phyloP scores from a whole-genome alignment of 2,329 filamentous ascomycete species.

The Nannizzia gypsea region DNA sequence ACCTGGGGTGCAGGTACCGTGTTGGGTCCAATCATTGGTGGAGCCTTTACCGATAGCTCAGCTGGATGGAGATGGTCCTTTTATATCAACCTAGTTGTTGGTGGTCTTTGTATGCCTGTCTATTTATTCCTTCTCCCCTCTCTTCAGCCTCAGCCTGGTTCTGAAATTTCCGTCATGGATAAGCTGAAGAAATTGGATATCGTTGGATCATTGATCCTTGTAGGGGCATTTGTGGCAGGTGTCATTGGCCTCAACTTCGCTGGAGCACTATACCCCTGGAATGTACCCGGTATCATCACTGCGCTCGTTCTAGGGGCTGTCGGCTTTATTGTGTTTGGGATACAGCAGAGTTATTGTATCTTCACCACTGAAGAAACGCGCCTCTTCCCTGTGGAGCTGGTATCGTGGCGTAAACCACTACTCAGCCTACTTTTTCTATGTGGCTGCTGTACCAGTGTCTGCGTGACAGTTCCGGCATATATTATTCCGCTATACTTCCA shows the following conservation, averaged over 20 bases:
- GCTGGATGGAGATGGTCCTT: conserved; percentile 26
- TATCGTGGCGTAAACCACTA: conserved; percentile 22
- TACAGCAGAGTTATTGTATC: conserved; percentile 34
- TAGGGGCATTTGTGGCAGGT: conserved; percentile 29
- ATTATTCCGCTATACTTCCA: conserved; percentile 47
- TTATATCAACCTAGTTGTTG: conserved; percentile 45
- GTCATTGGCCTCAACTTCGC: conserved; percentile 42
- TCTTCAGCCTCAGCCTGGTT: conserved; percentile 16
- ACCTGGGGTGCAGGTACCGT: conserved; percentile 28
- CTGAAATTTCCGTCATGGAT: conserved; percentile 16
- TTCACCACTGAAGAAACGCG: conserved; percentile 35
- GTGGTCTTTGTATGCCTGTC: conserved; percentile 33
- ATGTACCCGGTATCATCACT: conserved; percentile 33
- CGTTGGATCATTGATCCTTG: conserved; percentile 34
- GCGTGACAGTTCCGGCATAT: conserved; percentile 27
- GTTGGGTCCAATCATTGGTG: conserved; percentile 30
- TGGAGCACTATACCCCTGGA: conserved; percentile 40
- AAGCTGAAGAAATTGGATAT: conserved; percentile 31
- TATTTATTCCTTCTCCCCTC: conserved; percentile 34
- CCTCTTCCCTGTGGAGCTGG: conserved; percentile 41
- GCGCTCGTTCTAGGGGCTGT: conserved; percentile 39
- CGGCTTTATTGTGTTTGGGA: conserved; percentile 33
- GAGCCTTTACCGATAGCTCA: conserved; percentile 21
- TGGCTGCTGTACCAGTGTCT: neutral
- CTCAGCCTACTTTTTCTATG: conserved; percentile 19